A percentile compares a stretch with the other conserved stretches of the same genome.
These are phyloP conservation scores for Gaeumannomyces tritici DNA, from an alignment of 2,329 filamentous ascomycete species.

Conservation along the genomic window DNA sequence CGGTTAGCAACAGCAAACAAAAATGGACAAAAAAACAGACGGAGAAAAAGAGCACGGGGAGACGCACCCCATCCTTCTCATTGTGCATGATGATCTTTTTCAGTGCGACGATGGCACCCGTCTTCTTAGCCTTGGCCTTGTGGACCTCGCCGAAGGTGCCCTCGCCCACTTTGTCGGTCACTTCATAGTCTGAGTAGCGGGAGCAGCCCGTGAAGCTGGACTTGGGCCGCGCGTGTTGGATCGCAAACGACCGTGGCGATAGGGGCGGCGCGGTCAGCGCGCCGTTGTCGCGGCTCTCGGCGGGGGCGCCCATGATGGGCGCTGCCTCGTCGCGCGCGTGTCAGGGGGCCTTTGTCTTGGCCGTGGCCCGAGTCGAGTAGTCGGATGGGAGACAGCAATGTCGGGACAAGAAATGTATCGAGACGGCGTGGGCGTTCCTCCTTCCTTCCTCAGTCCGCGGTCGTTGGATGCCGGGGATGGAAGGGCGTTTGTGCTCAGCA, in stretches of 20 bases:
- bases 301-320: neutral
- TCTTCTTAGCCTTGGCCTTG: constrained; percentile 70
- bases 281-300: neutral
- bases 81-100: constrained; percentile 99
- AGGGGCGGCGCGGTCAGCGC: constrained; percentile 13
- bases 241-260: constrained; percentile 47
- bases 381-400: neutral
- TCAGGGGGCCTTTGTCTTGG: neutral
- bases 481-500: neutral
- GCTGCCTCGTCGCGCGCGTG: neutral
- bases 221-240: constrained; percentile 43
- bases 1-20: constrained; percentile 7
- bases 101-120: constrained; percentile 68
- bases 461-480: neutral
- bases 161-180: constrained; percentile 79
- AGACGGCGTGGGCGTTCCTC: neutral
- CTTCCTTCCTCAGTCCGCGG: neutral
- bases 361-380: neutral
- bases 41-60: neutral
- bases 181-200: constrained; percentile 68
- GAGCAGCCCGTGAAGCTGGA: constrained; percentile 76
- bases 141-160: constrained; percentile 98
- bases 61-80: constrained; percentile 82
- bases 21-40: constrained; percentile 4
- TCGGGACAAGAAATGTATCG: neutral